Evolutionary conservation across 495 filamentous ascomycete genomes (phyloP).

Genomic region (Oleoguttula mirabilis): DNA sequence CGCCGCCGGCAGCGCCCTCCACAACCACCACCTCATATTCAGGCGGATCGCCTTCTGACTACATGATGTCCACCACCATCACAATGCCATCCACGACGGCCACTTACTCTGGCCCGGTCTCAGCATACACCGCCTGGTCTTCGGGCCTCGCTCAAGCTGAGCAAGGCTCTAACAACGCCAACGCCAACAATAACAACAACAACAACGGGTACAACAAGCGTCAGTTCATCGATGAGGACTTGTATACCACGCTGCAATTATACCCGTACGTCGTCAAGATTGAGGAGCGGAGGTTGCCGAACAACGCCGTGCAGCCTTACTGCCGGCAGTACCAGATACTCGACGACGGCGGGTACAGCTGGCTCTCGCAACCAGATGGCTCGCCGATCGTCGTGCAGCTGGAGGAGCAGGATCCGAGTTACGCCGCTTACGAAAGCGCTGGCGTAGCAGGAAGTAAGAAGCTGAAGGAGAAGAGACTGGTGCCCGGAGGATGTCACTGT

Average conservation of each 20-base stretch:
- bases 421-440: conserved; percentile 7
- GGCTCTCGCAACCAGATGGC: conserved; percentile 30
- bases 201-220: background rate
- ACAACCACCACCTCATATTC: conserved; percentile 3
- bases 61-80: conserved; percentile 7
- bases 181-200: conserved; percentile 8
- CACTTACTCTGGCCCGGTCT: conserved; percentile 2
- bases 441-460: background rate
- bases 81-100: conserved; percentile 3
- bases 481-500: conserved; percentile 25
- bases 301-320: conserved; percentile 35
- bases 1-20: background rate
- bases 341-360: conserved; percentile 34
- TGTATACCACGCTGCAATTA: conserved; percentile 29
- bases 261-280: conserved; percentile 71
- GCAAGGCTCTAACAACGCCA: background rate
- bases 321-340: conserved; percentile 64
- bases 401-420: conserved; percentile 41
- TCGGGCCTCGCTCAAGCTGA: background rate
- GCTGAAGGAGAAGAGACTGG: conserved; percentile 12
- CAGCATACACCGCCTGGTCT: background rate
- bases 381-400: conserved; percentile 44
- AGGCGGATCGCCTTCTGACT: too few species aligned
- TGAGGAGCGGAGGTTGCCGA: conserved; percentile 56
- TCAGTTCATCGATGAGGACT: conserved; percentile 1